phyloP scores from a whole-genome alignment of 2,329 filamentous ascomycete species.

The Ilyonectria robusta region DNA sequence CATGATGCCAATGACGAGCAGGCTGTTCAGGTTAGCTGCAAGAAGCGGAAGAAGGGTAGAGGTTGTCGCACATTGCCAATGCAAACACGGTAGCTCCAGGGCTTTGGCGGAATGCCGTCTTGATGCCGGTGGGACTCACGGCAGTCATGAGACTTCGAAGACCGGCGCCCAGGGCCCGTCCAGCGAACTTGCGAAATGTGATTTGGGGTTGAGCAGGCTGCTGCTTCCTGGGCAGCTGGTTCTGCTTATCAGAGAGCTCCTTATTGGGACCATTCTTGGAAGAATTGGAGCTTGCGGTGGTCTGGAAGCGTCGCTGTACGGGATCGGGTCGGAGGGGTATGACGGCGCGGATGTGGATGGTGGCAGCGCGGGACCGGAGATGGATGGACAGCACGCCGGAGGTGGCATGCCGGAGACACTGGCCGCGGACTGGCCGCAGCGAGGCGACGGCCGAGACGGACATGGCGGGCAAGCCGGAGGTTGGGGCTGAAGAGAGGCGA shows the following conservation, averaged over 20 bases:
- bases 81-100: slow-evolving; percentile 50
- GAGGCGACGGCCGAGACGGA: slow-evolving; percentile 53
- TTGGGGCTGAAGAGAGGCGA: slow-evolving; percentile 3
- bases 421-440: slow-evolving; percentile 50
- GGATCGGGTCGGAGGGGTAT: slow-evolving; percentile 45
- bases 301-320: slow-evolving; percentile 48
- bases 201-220: slow-evolving; percentile 45
- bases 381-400: slow-evolving; percentile 52
- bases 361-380: slow-evolving; percentile 48
- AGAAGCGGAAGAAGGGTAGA: not conserved
- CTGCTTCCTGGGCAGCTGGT: slow-evolving; percentile 43
- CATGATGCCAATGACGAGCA: slow-evolving; percentile 49
- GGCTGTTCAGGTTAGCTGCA: slow-evolving; percentile 39
- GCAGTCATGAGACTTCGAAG: slow-evolving; percentile 53
- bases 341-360: slow-evolving; percentile 49
- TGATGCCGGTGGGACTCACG: slow-evolving; percentile 54
- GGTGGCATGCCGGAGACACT: slow-evolving; percentile 48
- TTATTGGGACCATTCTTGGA: slow-evolving; percentile 27
- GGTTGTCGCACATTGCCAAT: slow-evolving; percentile 49
- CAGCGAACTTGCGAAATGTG: slow-evolving; percentile 50
- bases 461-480: slow-evolving; percentile 44
- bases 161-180: slow-evolving; percentile 51
- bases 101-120: slow-evolving; percentile 52
- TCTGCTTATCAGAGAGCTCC: slow-evolving; percentile 37
- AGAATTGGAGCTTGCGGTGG: slow-evolving; percentile 37